Evolutionary conservation across 371 early-diverging fungal species (phyloP), one percentile per base, ranked within the genome.

Genomic region (Syncephalis plumigaleata): DNA sequence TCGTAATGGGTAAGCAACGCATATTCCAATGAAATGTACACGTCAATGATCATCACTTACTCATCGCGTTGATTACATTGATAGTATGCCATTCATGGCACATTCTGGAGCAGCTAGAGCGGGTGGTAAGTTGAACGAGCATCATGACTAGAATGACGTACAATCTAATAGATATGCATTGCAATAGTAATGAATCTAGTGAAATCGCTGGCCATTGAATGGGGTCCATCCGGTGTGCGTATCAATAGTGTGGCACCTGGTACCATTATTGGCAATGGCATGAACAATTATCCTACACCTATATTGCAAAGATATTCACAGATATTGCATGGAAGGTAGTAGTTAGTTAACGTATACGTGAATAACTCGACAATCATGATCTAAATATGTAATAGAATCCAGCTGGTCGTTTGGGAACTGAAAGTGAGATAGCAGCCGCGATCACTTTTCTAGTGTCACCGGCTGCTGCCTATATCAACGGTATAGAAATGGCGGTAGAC

Each of bases 221-320:
- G 72, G 72, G 66, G 65, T 4, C 58, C 56, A 1, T 57, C 50
- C 21, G 69, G 69, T 4, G 58, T 71, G 26, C 66, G 72, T 22
- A 49, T 71, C 55, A 71, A 71, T 54, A 65, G 62, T 42, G 72
- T 71, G 2, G 73, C 67, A n/a, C 70, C 71, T 9, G 71, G 70
- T n/a, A 63, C 63, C n/a, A 58, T 71, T 43, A 49, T 71, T 36
- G 66, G 69, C 25, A 64, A 58, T 21, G 71, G 71, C 27, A 68
- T 71, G 63, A 53, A 53, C 39, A 67, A 68, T 45, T 71, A 71
- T 36, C 65, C 71, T 5, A 55, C 55, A 0, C 52, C 7, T 31
- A 48, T 11, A 56, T 67, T 17, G 55, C 57, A 37, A 52, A 60
- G 8, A 50, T 53, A 49, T 39, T 59, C 46, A 39, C 54, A 13